These are phyloP conservation scores for Dianthus caryophyllus DNA, from an alignment of 148 eudicot genomes.

Conservation along the genomic window DNA sequence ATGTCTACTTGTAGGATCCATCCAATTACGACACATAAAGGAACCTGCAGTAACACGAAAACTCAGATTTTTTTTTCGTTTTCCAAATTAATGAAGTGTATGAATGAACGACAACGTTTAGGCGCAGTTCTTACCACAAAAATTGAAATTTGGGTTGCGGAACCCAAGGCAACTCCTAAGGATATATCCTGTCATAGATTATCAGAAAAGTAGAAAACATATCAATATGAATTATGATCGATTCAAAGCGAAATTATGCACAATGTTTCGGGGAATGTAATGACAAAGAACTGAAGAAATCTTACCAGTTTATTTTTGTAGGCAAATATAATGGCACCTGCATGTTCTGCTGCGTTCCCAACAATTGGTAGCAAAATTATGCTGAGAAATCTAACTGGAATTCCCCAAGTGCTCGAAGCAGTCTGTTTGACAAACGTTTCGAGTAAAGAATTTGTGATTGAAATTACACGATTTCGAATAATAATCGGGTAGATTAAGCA, in stretches of 20 bases:
- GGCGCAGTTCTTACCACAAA: slow-evolving; percentile 52
- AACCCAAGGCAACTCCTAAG: slow-evolving; percentile 72
- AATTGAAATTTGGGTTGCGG: slow-evolving; percentile 74
- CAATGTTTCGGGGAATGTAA: neutral
- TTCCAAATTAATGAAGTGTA: neutral
- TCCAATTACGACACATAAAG: slow-evolving; percentile 59
- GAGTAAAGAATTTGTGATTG: neutral
- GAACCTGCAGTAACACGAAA: slow-evolving; percentile 41
- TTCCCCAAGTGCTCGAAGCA: slow-evolving; percentile 70
- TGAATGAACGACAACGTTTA: neutral
- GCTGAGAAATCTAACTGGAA: slow-evolving; percentile 66
- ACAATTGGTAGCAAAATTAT: slow-evolving; percentile 73
- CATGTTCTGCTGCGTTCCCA: slow-evolving; percentile 93
- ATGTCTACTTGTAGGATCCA: slow-evolving; percentile 62
- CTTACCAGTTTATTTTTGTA: slow-evolving; percentile 69
- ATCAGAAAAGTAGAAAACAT: slow-evolving; percentile 11
- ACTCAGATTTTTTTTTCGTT: neutral
- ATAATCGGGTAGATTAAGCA: neutral
- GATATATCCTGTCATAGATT: slow-evolving; percentile 58
- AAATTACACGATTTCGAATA: neutral
- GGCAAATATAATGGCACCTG: slow-evolving; percentile 75
- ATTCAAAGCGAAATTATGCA: neutral
- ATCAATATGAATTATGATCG: neutral
- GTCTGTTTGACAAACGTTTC: slow-evolving; percentile 30
- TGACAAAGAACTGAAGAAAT: neutral